Percentiles rank a stretch among this genome's conserved stretches.
Evolutionary conservation across 176 grass and related monocot genomes (phyloP).

Genomic region (Oryza officinalis): DNA sequence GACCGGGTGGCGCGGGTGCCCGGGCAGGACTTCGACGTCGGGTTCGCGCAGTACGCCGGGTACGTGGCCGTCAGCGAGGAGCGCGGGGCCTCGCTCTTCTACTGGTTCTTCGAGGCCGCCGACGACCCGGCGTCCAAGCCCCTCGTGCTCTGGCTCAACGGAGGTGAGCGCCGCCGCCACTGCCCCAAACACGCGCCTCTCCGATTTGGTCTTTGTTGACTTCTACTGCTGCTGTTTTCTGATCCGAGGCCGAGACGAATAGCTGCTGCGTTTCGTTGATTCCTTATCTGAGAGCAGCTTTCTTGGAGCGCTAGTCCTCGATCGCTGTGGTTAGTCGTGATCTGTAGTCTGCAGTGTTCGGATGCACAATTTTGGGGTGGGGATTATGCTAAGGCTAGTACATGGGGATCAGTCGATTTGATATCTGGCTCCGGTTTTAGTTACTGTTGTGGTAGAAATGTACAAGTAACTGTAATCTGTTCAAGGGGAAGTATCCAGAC

Average conservation of each 20-base stretch:
- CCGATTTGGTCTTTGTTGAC: neutral
- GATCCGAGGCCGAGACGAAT: neutral
- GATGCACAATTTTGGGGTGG: neutral
- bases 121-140: conserved; percentile 75
- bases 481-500: neutral
- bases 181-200: neutral
- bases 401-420: neutral
- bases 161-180: conserved; percentile 43
- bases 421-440: neutral
- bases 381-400: no score
- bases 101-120: conserved; percentile 96
- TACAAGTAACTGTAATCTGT: neutral
- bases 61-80: conserved; percentile 81
- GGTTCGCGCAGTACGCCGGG: conserved; percentile 87
- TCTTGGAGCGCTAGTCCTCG: neutral
- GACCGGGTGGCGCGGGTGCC: conserved; percentile 64
- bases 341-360: neutral
- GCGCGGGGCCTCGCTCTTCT: conserved; percentile 82
- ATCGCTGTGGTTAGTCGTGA: neutral
- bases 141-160: conserved; percentile 91
- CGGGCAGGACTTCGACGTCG: conserved; percentile 72
- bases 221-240: neutral
- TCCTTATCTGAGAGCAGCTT: neutral
- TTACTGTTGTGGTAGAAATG: neutral
- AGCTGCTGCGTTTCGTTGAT: neutral